Conservation (phyloP, 495 filamentous ascomycete genomes). For the Daldinia caldariorum region DNA sequence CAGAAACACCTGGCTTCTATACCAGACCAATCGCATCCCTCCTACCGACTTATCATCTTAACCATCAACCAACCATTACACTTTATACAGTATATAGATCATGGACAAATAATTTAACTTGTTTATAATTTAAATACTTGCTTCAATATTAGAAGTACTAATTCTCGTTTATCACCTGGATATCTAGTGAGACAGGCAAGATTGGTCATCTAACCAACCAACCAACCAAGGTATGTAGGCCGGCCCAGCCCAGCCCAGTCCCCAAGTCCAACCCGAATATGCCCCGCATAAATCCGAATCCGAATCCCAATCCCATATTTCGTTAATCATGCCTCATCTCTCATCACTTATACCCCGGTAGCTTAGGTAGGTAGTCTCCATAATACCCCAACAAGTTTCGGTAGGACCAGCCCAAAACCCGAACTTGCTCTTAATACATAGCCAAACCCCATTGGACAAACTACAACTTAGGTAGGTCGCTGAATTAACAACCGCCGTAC, state of each 20-base stretch:
- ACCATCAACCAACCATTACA: background rate
- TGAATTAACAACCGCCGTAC: conserved; percentile 55
- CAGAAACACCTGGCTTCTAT: no score
- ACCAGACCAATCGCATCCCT: no score
- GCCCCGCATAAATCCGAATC: background rate
- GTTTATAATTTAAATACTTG: background rate
- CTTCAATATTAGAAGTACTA: conserved; percentile 8
- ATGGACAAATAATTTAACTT: background rate
- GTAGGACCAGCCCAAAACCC: conserved; percentile 31
- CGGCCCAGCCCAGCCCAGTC: no score
- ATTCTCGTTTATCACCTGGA: background rate
- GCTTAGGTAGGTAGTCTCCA: background rate
- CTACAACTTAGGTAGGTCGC: no score
- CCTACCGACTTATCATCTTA: background rate
- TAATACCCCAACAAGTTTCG: background rate
- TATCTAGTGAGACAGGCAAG: background rate
- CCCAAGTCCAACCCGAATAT: background rate
- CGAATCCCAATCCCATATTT: background rate
- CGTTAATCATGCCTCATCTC: conserved; percentile 39
- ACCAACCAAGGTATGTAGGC: background rate
- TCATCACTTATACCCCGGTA: conserved; percentile 12
- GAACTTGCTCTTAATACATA: conserved; percentile 16
- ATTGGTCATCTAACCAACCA: background rate
- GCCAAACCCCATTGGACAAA: no score
- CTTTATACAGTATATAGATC: background rate